These are phyloP conservation scores for Tylopilus sp. DNA, from an alignment of 768 basidiomycete species.

Conservation along the genomic window DNA sequence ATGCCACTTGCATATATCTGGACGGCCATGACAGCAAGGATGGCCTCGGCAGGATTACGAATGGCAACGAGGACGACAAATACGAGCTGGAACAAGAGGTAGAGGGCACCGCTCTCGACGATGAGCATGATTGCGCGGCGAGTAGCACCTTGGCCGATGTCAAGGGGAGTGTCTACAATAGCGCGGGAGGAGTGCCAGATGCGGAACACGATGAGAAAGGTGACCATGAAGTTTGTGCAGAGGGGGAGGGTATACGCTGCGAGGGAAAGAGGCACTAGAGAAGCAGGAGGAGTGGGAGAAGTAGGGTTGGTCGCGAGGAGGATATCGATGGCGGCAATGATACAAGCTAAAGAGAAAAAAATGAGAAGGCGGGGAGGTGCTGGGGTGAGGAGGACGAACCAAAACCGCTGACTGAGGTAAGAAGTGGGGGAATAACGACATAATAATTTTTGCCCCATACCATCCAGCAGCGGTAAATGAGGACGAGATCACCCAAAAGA, in stretches of 20 bases:
- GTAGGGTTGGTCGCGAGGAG: conserved; percentile 27
- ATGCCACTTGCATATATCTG: conserved; percentile 37
- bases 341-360: conserved; percentile 24
- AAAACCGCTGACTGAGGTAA: conserved; percentile 33
- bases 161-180: conserved; percentile 5
- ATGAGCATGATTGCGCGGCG: conserved; percentile 33
- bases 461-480: conserved; percentile 43
- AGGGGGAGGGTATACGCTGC: conserved; percentile 39
- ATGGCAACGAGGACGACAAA: conserved; percentile 39
- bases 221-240: conserved; percentile 40
- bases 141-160: conserved; percentile 14
- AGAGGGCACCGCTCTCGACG: conserved; percentile 40
- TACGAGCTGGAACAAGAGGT: conserved; percentile 38
- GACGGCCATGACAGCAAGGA: conserved; percentile 35
- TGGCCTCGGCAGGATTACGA: conserved; percentile 31
- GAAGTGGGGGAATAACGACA: conserved; percentile 33
- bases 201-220: conserved; percentile 38
- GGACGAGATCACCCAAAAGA: conserved; percentile 33
- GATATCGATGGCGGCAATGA: conserved; percentile 27
- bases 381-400: conserved; percentile 22
- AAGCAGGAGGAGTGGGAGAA: conserved; percentile 33
- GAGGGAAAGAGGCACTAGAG: conserved; percentile 34
- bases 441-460: conserved; percentile 36
- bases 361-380: background rate
- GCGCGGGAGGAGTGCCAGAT: conserved; percentile 32